Base-by-base conservation (phyloP, 2,329 filamentous ascomycete species). In the Teratosphaeriaceae sp. region DNA sequence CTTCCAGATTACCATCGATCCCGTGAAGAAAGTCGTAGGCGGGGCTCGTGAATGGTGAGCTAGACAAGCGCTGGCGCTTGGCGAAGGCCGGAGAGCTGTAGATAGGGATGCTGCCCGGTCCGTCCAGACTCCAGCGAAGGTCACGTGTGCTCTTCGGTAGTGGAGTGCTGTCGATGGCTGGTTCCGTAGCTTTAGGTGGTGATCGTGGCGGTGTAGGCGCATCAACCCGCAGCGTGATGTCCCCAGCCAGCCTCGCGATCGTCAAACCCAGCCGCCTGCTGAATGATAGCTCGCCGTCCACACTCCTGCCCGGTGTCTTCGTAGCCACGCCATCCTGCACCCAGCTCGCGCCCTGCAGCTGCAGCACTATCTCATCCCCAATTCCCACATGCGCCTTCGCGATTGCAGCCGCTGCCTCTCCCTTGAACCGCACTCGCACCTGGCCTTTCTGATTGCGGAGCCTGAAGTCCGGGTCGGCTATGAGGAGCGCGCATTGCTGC, bases 381-480 rank as follows among this genome's bases (percentile, higher is more conserved):
- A 88, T 90, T 2, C 84, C 82, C 19, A 95, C 66, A 9, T 75
- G 78, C 9, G 76, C 77, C 38, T 76, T 74, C 6, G 81, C 78
- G 29, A 94, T 72, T 15, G 76, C 77, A 54, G 79, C 79, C 13
- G 87, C 90, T 51, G 80, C 79, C 4, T 78, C 68, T 7, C 83
- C 85, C 22, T 74, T 72, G 53, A 96, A 88, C 31, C 82, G 78
- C 38, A 88, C 77, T 44, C 88, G 82, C 18, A 95, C 79, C 65
- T 95, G 88, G 11, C 90, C 90, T 52, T 78, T 83, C 30, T 75
- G 73, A 49, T 80, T 79, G 43, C 90, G 85, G 39, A 90, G 73
- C 37, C 86, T 83, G 57, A 89, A 85, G 62, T 96, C 88, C 35
- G 82, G 80, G 56, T 96, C 89, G 35, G 85, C 85, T 24, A 97